Evolutionary conservation across 2,329 filamentous ascomycete genomes (phyloP).

Genomic region (Trichophyton verrucosum): DNA sequence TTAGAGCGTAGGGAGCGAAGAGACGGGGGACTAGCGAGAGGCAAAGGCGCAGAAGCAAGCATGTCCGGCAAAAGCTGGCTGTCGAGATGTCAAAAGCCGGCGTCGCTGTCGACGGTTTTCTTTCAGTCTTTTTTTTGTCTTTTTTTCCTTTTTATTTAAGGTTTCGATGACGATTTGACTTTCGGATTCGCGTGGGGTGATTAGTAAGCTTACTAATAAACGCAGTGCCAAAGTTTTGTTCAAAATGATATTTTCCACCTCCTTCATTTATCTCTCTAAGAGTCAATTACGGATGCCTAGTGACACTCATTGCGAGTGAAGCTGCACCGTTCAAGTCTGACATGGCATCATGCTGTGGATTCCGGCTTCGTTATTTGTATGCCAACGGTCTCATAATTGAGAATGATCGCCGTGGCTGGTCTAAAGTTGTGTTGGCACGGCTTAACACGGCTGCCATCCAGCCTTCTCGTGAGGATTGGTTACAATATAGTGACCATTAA

Average conservation of each 20-base stretch:
- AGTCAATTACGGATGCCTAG: no score
- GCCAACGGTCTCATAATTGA: no score
- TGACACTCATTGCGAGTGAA: no score
- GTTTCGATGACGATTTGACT: background rate
- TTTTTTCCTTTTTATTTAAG: constrained; percentile 4
- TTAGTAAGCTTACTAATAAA: background rate
- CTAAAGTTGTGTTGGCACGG: no score
- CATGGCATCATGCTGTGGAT: no score
- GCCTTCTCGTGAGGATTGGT: no score
- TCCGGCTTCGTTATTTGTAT: no score
- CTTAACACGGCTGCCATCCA: no score
- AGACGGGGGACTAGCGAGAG: background rate
- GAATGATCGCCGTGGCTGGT: no score
- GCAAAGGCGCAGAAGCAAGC: background rate
- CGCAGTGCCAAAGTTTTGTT: background rate
- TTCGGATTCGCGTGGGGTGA: background rate
- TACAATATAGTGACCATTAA: no score
- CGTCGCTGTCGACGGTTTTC: constrained; percentile 12
- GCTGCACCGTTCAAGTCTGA: no score
- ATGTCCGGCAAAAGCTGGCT: background rate
- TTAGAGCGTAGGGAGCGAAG: background rate
- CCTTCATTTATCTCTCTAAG: no score
- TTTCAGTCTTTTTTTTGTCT: constrained; percentile 15
- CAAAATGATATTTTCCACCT: background rate
- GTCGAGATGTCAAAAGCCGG: background rate